Percentiles rank a stretch among this genome's conserved stretches.
Evolutionary conservation across 2,329 filamentous ascomycete species (phyloP).

Genomic region (Fusarium sp.): DNA sequence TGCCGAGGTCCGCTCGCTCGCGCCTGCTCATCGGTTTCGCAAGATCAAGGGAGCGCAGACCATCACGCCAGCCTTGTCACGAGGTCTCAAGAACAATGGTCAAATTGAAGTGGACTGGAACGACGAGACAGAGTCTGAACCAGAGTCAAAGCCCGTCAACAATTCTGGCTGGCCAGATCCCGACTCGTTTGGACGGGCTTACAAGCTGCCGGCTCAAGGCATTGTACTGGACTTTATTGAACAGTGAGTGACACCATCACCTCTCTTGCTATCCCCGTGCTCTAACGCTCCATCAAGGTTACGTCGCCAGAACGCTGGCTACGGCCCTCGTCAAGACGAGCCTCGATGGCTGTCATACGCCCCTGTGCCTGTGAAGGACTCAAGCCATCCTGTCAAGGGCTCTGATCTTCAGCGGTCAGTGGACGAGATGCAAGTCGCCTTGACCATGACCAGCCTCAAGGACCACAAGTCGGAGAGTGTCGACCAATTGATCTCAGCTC

Average conservation of each 20-base stretch:
- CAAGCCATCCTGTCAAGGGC: conserved; percentile 41
- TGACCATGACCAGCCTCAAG: conserved; percentile 71
- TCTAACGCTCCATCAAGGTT: conserved; percentile 46
- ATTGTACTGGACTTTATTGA: conserved; percentile 80
- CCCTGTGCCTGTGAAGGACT: conserved; percentile 37
- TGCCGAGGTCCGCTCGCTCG: conserved; percentile 66
- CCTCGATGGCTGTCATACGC: conserved; percentile 46
- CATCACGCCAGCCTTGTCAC: conserved; percentile 65
- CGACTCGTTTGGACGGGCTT: conserved; percentile 72
- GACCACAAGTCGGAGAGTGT: conserved; percentile 62
- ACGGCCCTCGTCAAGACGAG: conserved; percentile 48
- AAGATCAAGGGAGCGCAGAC: conserved; percentile 66
- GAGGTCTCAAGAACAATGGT: conserved; percentile 78
- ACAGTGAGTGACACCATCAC: conserved; percentile 57
- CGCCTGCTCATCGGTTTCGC: conserved; percentile 70
- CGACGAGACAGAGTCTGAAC: conserved; percentile 62
- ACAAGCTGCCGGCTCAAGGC: conserved; percentile 72
- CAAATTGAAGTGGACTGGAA: conserved; percentile 75
- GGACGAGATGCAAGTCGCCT: conserved; percentile 73
- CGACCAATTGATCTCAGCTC: conserved; percentile 66
- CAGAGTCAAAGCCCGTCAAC: conserved; percentile 55
- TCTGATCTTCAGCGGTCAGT: conserved; percentile 60
- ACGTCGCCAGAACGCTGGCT: conserved; percentile 54
- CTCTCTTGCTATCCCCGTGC: background rate
- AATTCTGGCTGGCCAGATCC: conserved; percentile 68